Conservation (phyloP, 371 early-diverging fungal species). For the Vairimorpha apis region DNA sequence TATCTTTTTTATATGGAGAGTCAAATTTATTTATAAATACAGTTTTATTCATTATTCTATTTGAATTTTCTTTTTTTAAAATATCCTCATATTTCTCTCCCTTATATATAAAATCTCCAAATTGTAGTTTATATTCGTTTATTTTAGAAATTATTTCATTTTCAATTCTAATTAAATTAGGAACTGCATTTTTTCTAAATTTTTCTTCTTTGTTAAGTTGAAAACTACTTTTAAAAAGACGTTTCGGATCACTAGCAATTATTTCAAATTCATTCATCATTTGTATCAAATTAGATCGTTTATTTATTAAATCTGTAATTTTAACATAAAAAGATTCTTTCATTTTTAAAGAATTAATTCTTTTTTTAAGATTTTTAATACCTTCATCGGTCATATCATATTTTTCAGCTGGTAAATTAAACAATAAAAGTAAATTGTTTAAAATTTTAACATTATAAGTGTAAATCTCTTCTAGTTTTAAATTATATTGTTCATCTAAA, state of each 20-base stretch:
- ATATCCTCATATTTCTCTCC: constrained; percentile 25
- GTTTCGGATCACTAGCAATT: constrained; percentile 72
- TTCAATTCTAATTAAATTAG: constrained; percentile 72
- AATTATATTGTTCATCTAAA: constrained; percentile 35
- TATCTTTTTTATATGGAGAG: constrained; percentile 38
- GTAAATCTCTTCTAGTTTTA: constrained; percentile 45
- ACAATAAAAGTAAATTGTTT: constrained; percentile 9
- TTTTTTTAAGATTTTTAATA: constrained; percentile 39
- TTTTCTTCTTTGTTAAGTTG: constrained; percentile 75
- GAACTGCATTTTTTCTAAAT: constrained; percentile 74
- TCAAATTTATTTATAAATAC: constrained; percentile 54
- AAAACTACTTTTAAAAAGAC: constrained; percentile 73
- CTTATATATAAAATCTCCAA: constrained; percentile 30
- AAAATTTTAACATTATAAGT: background rate
- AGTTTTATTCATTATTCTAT: constrained; percentile 59
- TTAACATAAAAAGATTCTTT: constrained; percentile 26
- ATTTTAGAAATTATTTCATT: constrained; percentile 64
- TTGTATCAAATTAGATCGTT: constrained; percentile 58
- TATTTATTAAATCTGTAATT: constrained; percentile 44
- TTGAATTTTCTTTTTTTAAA: constrained; percentile 51
- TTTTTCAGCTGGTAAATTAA: constrained; percentile 8
- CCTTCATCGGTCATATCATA: constrained; percentile 30
- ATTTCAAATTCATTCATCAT: constrained; percentile 76
- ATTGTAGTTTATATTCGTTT: constrained; percentile 39
- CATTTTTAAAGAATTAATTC: constrained; percentile 21